These are phyloP conservation scores for Floccularia luteovirens DNA, from an alignment of 768 basidiomycete species.

Conservation along the genomic window DNA sequence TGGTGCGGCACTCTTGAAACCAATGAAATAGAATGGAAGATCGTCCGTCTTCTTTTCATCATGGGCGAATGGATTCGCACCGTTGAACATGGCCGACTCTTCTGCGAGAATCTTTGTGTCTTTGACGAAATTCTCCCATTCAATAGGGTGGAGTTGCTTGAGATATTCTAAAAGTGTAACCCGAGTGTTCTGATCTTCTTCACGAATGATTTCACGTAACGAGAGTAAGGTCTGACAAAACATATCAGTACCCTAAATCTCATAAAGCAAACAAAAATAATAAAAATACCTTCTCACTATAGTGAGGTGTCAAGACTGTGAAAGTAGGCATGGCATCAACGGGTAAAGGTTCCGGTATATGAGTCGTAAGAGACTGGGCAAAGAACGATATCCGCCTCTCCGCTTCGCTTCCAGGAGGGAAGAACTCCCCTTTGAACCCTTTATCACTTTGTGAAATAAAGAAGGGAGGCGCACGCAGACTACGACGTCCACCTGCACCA, in stretches of 20 bases:
- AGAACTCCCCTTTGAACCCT: slow-evolving; percentile 75
- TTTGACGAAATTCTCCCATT: slow-evolving; percentile 99
- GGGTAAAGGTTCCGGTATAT: slow-evolving; percentile 86
- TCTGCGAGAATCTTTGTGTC: slow-evolving; percentile 99
- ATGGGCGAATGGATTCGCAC: slow-evolving; percentile 56
- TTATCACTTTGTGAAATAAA: slow-evolving; percentile 95
- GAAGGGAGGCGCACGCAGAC: slow-evolving; percentile 92
- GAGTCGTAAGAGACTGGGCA: slow-evolving; percentile 94
- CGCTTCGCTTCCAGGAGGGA: slow-evolving; percentile 91
- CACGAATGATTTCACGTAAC: slow-evolving; percentile 95
- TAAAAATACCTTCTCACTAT: slow-evolving; percentile 80
- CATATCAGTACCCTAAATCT: slow-evolving; percentile 7
- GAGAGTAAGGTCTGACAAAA: slow-evolving; percentile 76
- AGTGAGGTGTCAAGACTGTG: slow-evolving; percentile 96
- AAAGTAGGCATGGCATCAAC: slow-evolving; percentile 99
- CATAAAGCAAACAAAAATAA: neutral
- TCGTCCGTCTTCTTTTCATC: slow-evolving; percentile 92
- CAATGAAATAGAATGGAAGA: slow-evolving; percentile 95
- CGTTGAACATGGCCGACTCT: slow-evolving; percentile 84
- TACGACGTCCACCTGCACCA: slow-evolving; percentile 74
- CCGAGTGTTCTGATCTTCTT: slow-evolving; percentile 94
- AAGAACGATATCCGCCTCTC: slow-evolving; percentile 99
- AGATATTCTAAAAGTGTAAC: slow-evolving; percentile 97
- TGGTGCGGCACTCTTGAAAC: slow-evolving; percentile 97
- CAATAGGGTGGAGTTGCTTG: slow-evolving; percentile 95